Evolutionary conservation across 192 early-diverging fungal species (phyloP), one percentile per base, ranked within the genome.

Genomic region (Thoreauomyces humboldtii): DNA sequence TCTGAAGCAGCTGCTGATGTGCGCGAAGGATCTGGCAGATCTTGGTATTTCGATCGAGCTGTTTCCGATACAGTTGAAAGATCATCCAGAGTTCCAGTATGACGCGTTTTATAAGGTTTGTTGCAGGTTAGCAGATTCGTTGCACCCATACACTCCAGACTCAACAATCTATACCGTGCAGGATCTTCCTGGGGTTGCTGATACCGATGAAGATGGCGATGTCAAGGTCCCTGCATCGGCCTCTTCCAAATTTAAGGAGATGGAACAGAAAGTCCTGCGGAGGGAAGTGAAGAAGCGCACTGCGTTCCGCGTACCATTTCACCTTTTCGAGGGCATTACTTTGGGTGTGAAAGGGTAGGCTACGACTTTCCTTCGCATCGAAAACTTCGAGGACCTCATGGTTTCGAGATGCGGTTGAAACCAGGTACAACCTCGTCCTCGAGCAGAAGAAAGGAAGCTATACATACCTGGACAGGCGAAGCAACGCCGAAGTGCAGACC

Each of bases 291-390:
- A 83, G 53, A 86, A 86, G 43, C 67, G 89, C 35, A 78, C 81
- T 0, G 42, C 67, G 29, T 89, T 86, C 57, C 70, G 75, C 7
- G 68, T 90, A 2, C 85, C 89, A 7, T 73, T 92, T 21, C 63
- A 86, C 15, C 54, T 92, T n/a, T 69, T 72, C 0, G 70, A 81
- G 5, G 81, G 71, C n/a, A 48, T 92, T 31, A 74, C 75, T 4
- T 84, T 93, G 56, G 89, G 86, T 7, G 74, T 93, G 19, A 77
- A 75, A 54, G 89, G 89, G 68, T 91, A 74, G n/a, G n/a, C n/a
- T n/a, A n/a, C n/a, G n/a, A n/a, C n/a, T n/a, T 14, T 60, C 9
- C 4, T 47, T 47, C 15, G 36, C 17, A 31, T 25, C 4, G 0
- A 69, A 72, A 7, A 1, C 32, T 70, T 43, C 45, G 44, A 7